phyloP scores from a whole-genome alignment of 441 rosid species.

The Breynia disticha region DNA sequence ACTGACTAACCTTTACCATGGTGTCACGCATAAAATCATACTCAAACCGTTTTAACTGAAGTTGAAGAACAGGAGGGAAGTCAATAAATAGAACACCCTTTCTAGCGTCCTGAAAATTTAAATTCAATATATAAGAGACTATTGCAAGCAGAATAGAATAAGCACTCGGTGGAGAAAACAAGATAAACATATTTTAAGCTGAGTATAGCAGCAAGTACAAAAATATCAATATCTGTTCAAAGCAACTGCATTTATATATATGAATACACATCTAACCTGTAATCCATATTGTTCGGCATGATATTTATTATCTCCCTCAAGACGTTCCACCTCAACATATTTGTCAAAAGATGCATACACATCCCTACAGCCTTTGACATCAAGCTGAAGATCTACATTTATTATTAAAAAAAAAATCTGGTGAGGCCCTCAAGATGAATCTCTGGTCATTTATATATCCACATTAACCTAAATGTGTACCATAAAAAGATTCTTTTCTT shows the following conservation, averaged over 20 bases:
- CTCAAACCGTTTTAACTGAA: slow-evolving; percentile 89
- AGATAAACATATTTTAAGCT: neutral
- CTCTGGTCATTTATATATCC: slow-evolving; percentile 12
- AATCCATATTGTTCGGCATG: slow-evolving; percentile 86
- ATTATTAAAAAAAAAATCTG: slow-evolving; percentile 9
- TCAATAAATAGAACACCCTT: slow-evolving; percentile 88
- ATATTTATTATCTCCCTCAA: slow-evolving; percentile 94
- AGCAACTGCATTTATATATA: neutral
- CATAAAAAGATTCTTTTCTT: slow-evolving; percentile 89
- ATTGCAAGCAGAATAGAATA: neutral
- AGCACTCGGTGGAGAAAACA: neutral
- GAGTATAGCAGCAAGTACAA: too few species aligned
- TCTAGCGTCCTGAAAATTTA: slow-evolving; percentile 67
- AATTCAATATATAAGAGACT: neutral
- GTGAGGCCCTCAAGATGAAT: slow-evolving; percentile 19
- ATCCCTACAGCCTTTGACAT: slow-evolving; percentile 96
- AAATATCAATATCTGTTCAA: too few species aligned
- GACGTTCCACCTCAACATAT: slow-evolving; percentile 95
- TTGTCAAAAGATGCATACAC: slow-evolving; percentile 95
- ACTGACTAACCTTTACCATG: slow-evolving; percentile 79
- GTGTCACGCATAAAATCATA: slow-evolving; percentile 87
- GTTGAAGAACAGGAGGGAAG: slow-evolving; percentile 97
- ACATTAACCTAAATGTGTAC: slow-evolving; percentile 28
- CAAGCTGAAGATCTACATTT: slow-evolving; percentile 84
- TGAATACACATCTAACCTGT: slow-evolving; percentile 44